Evolutionary conservation across 2,329 filamentous ascomycete species (phyloP), one percentile per base, ranked within the genome.

Genomic region (Periconia digitata): DNA sequence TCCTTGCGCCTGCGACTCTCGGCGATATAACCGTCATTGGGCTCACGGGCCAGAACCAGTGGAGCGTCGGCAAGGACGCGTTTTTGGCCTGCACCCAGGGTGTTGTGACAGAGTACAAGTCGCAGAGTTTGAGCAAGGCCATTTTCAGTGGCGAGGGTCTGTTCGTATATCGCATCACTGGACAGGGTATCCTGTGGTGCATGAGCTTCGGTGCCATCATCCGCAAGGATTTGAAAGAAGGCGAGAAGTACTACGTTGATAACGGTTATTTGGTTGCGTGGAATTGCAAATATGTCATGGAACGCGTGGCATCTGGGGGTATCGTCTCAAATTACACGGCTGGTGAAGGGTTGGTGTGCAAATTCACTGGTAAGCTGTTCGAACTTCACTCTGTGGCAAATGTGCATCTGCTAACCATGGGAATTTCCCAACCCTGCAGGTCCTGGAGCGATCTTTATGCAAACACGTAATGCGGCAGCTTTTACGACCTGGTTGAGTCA

Each of bases 141-240:
- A 89, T 97, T 72, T 97, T 99, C 71, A 91, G 86, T 17, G 94
- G 94, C 0, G 94, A 97, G 71, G 94, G 94, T 0, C 67, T 96
- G 22, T 97, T 91, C 71, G 85, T 96, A 10, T 95, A 95, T 72
- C 92, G 89, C 70, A 87, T 97, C 8, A 83, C 78, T 13, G 92
- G 92, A 0, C 81, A 78, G 6, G 94, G 94, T 0, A 76, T 97
- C 29, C 66, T 96, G 35, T 99, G 92, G 90, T 79, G 96, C 40
- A 89, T 90, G 8, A 95, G 90, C 64, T 94, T 99, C 62, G 94
- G 94, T 6, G 94, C 94, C 6, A 96, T 99, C 52, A 90, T 97
- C 53, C 82, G 88, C 63, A 97, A 97, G 75, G 91, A 96, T 69
- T 70, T 82, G 43, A 71, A 73, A 60, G 77, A 80, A 12, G 86